Evolutionary conservation across 805 yeast species (phyloP), one percentile per base, ranked within the genome.

Genomic region (Ogataea kodamae): DNA sequence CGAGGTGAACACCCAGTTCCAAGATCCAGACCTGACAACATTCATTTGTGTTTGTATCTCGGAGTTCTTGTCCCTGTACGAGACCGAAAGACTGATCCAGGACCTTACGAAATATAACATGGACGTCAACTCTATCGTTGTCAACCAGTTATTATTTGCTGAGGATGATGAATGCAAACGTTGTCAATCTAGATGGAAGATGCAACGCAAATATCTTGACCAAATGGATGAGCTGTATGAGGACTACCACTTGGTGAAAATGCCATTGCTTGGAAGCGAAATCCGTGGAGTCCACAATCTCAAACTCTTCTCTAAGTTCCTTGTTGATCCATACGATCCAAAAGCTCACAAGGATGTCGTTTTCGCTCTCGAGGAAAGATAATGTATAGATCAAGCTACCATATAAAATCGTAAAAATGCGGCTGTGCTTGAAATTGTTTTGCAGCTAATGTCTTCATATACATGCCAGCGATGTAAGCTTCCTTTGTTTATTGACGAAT

Each of bases 31-130:
- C 43, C 68, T 92, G 54, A 92, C 98, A 12, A 92, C 98, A 0
- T 84, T 84, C 52, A 84, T 92, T 19, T 92, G 97, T 65, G 98
- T 92, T 26, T 92, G 99, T 64, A 92, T 92, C 47, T 87, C 97
- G 30, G 99, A 92, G 66, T 92, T 92, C 64, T 71, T 92, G 55
- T 89, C 97, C 2, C 69, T 92, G 29, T 92, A 92, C 62, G 99
- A 92, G 64, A 90, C 97, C 12, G 99, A 92, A 66, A 80, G 99
- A 65, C 76, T 92, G 79, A 85, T 92, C 48, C 99, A 92, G 67
- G 99, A 92, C 60, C 75, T 92, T 59, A 82, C 88, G 64, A 78
- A 90, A 35, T 92, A 86, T 64, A 84, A 88, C 47, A 92, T 92
- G 81, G 99, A 92, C 61, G 96, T 94, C 43, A 90, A 88, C 62